Base-by-base conservation (phyloP, 2,329 filamentous ascomycete species). In the Ophiosphaerella herpotricha region DNA sequence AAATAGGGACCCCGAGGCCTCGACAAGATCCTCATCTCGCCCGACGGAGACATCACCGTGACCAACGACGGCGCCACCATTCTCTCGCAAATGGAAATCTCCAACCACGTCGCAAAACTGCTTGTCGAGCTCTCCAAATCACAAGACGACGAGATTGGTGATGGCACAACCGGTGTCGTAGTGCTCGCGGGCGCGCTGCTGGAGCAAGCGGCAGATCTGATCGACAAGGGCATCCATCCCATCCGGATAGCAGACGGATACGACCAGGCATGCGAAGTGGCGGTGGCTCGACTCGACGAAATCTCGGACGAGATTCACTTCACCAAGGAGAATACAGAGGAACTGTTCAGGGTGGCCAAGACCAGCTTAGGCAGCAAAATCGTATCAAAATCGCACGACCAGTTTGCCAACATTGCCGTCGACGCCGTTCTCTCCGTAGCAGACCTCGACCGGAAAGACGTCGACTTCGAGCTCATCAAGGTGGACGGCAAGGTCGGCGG, bases 51-150 rank as follows among this genome's bases (percentile, higher is more conserved):
- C 77, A 99, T 99, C 75, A 99, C 94, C 55, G 91, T 99, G 56
- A 99, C 94, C 63, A 99, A 99, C 80, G 94, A 99, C 78, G 94
- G 94, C 68, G 95, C 95, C 47, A 99, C 94, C 39, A 99, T 99
- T 68, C 82, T 99, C 63, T 88, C 90, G 67, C 91, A 86, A 83
- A 99, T 99, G 94, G 94, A 99, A 80, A 93, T 99, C 64, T 90
- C 90, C 64, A 97, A 99, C 82, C 93, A 97, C 76, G 91, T 99
- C 55, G 94, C 94, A 56, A 97, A 97, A 80, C 83, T 99, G 43
- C 81, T 99, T 52, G 94, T 99, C 42, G 93, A 97, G 74, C 86
- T 99, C 35, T 97, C 94, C 58, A 97, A 96, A 80, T 97, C 94
- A 34, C 94, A 99, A 75, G 94, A 99, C 70, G 93, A 97, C 66